Evolutionary conservation across 768 basidiomycete genomes (phyloP), one percentile per base, ranked within the genome.

Genomic region (Lactarius trivialis): DNA sequence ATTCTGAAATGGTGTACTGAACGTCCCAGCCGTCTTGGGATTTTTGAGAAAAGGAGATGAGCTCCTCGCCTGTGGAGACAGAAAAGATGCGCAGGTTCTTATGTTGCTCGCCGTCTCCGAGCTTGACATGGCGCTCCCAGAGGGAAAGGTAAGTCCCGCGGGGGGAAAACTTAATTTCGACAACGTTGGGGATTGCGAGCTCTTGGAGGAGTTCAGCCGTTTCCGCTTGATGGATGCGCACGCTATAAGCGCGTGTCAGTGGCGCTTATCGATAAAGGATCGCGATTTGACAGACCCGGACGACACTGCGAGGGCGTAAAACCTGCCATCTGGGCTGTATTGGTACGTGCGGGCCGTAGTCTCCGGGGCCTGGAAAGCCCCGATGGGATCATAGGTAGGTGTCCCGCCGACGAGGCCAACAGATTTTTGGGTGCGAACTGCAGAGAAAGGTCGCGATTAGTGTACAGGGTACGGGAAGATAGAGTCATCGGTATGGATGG

Each of bases 61-160:
- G 83, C 75, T 98, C 93, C 70, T 91, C 84, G 50, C 92, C 93
- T 0, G 91, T 88, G 11, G 85, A 87, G 15, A 82, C 86, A 66
- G 88, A 88, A 80, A 94, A 99, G 66, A 98, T 80, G 62, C 91
- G 86, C 63, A 95, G 84, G 73, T 99, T 99, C 78, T 91, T 95
- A 81, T 96, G 91, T 74, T 93, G 92, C 2, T 83, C 72, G 58
- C 90, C 92, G 67, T 94, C 94, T 72, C 93, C 95, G 55, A 90
- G 82, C 76, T 97, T 97, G 69, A 85, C 84, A 68, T 89, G 91
- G 61, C 97, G 84, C 76, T 98, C 95, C 92, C 95, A 98, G 52
- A 92, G 95, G 57, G 93, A 95, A 48, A 99, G 71, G 74, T 92
- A 98, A 0, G 90, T 93, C 41, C 93, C 95, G 64, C 89, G 83